phyloP scores from a whole-genome alignment of 495 filamentous ascomycete species.

The Astrothelium macrocarpum region DNA sequence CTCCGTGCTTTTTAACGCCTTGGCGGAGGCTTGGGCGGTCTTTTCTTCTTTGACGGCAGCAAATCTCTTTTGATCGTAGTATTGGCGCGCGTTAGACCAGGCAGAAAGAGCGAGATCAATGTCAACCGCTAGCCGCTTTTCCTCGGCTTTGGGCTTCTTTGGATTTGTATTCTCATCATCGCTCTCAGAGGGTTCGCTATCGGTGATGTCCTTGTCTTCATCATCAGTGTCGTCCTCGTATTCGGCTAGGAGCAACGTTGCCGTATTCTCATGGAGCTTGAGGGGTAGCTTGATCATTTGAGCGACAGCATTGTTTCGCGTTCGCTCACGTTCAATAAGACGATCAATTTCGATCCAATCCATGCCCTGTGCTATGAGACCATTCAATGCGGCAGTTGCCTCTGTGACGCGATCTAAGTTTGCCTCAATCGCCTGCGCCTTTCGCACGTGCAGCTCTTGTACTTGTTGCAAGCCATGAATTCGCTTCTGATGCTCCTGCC shows the following conservation, averaged over 20 bases:
- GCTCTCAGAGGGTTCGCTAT: conserved; percentile 52
- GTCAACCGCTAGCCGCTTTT: conserved; percentile 58
- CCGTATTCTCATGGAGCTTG: conserved; percentile 78
- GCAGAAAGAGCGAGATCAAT: conserved; percentile 72
- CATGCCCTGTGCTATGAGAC: conserved; percentile 83
- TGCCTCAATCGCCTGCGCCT: conserved; percentile 80
- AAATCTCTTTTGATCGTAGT: conserved; percentile 77
- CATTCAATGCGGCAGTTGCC: conserved; percentile 82
- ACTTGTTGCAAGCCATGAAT: conserved; percentile 69
- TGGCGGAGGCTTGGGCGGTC: conserved; percentile 69
- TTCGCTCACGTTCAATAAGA: conserved; percentile 78
- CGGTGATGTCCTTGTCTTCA: conserved; percentile 53
- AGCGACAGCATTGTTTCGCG: conserved; percentile 71
- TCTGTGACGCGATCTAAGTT: conserved; percentile 85
- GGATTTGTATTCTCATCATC: conserved; percentile 41
- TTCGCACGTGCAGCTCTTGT: conserved; percentile 75
- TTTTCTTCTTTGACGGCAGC: conserved; percentile 80
- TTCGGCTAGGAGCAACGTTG: conserved; percentile 71
- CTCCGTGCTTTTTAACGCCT: conserved; percentile 80
- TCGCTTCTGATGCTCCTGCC: conserved; percentile 70
- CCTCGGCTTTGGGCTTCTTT: conserved; percentile 33
- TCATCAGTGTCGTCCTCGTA: conserved; percentile 51
- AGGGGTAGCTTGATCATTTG: conserved; percentile 78
- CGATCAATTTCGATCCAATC: conserved; percentile 88
- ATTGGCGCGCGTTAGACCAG: conserved; percentile 82